These are phyloP conservation scores for Boletus reticulatus DNA, from an alignment of 768 basidiomycete genomes.

Conservation along the genomic window DNA sequence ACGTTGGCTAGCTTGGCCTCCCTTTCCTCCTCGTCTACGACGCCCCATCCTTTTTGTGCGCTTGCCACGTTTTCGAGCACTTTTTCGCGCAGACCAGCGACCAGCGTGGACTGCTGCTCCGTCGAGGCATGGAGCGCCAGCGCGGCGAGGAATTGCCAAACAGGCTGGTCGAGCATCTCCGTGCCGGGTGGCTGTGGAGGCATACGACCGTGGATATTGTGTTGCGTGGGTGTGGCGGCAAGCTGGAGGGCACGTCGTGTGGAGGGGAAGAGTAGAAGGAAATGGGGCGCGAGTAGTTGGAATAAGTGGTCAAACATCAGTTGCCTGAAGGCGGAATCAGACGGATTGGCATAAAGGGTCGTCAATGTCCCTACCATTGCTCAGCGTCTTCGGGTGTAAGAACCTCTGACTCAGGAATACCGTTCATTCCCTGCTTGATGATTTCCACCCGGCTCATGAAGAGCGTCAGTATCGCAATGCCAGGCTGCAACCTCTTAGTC, in stretches of 20 bases:
- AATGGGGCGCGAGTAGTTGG: constrained; percentile 70
- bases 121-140: constrained; percentile 80
- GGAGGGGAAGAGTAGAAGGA: constrained; percentile 87
- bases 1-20: constrained; percentile 85
- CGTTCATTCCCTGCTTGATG: constrained; percentile 70
- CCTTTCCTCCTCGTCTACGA: constrained; percentile 68
- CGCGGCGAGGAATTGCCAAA: constrained; percentile 94
- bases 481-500: constrained; percentile 58
- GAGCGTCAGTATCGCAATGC: constrained; percentile 84
- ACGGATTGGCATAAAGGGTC: neutral
- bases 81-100: constrained; percentile 85
- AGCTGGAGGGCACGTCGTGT: constrained; percentile 59
- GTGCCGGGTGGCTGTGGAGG: constrained; percentile 57
- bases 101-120: constrained; percentile 87
- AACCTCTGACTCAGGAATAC: constrained; percentile 52
- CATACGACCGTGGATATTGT: constrained; percentile 45
- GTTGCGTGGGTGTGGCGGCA: constrained; percentile 34
- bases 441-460: constrained; percentile 92
- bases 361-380: constrained; percentile 59
- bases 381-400: constrained; percentile 73
- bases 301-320: constrained; percentile 87
- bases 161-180: constrained; percentile 80
- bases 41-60: constrained; percentile 69
- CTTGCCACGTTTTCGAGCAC: constrained; percentile 86
- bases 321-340: constrained; percentile 54